Percentiles rank a stretch among this genome's conserved stretches.
Evolutionary conservation across 768 basidiomycete species (phyloP).

Genomic region (Trametes gibbosa): DNA sequence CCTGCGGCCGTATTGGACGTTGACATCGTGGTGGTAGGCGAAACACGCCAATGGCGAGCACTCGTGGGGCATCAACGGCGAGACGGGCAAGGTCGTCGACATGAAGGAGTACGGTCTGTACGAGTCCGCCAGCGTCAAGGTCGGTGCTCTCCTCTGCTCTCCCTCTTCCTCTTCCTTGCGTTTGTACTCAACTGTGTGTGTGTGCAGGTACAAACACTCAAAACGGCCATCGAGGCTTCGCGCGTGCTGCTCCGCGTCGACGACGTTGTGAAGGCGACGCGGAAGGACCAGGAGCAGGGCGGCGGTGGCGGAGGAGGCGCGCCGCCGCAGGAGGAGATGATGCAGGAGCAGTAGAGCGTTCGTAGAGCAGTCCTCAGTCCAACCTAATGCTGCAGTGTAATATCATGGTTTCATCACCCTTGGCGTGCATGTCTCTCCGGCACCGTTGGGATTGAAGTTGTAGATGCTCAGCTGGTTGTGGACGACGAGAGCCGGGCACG

Average conservation of each 20-base stretch:
- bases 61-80: slow-evolving; percentile 94
- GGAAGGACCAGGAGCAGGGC: slow-evolving; percentile 66
- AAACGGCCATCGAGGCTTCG: slow-evolving; percentile 96
- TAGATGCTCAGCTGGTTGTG: no score
- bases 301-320: slow-evolving; percentile 34
- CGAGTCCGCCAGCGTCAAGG: slow-evolving; percentile 93
- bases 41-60: slow-evolving; percentile 91
- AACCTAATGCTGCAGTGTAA: slow-evolving; percentile 12
- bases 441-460: no score
- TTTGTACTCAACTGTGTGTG: not conserved
- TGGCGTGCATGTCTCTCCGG: no score
- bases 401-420: not conserved
- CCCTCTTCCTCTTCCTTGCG: not conserved
- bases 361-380: slow-evolving; percentile 8
- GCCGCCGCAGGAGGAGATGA: slow-evolving; percentile 58
- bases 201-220: slow-evolving; percentile 82
- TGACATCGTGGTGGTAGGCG: slow-evolving; percentile 50
- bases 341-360: slow-evolving; percentile 14
- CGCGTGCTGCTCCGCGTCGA: slow-evolving; percentile 91
- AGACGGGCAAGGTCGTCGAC: slow-evolving; percentile 93
- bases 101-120: slow-evolving; percentile 94
- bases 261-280: slow-evolving; percentile 87
- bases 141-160: not conserved
- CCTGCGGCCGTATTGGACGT: not conserved
- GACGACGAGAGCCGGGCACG: no score